Evolutionary conservation across 805 yeast genomes (phyloP).

Genomic region (Candida dendrica): DNA sequence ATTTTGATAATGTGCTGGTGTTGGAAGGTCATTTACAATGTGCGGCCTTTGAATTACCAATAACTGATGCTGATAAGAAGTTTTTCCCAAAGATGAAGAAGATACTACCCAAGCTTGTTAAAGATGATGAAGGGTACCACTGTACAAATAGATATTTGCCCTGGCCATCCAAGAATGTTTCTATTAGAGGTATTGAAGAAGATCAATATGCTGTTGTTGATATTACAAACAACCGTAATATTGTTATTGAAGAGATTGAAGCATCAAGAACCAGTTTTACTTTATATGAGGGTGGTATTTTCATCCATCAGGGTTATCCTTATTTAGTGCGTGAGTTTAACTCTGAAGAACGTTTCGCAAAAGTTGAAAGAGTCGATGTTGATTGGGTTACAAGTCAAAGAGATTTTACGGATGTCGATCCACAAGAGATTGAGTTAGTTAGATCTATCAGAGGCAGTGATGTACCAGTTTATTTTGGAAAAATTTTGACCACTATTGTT

Average conservation of each 20-base stretch:
- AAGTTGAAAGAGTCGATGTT: constrained; percentile 81
- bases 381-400: constrained; percentile 92
- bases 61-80: constrained; percentile 44
- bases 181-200: constrained; percentile 79
- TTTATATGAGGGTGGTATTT: constrained; percentile 86
- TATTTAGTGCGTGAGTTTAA: constrained; percentile 82
- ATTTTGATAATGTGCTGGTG: constrained; percentile 53
- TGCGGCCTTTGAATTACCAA: constrained; percentile 83
- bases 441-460: constrained; percentile 43
- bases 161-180: constrained; percentile 71
- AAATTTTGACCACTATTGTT: constrained; percentile 58
- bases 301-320: constrained; percentile 88
- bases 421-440: constrained; percentile 59
- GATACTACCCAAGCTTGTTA: constrained; percentile 26
- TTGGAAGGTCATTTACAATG: constrained; percentile 86
- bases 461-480: constrained; percentile 70
- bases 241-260: constrained; percentile 84
- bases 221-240: constrained; percentile 66
- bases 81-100: constrained; percentile 41
- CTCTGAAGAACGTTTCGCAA: constrained; percentile 71
- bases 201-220: constrained; percentile 85
- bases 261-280: constrained; percentile 86
- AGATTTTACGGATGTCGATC: constrained; percentile 91
- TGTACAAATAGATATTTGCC: constrained; percentile 60
- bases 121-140: constrained; percentile 41